Percentiles rank a stretch among this genome's conserved stretches.
Evolutionary conservation across 768 basidiomycete species (phyloP).

Genomic region (Calocybe indica): DNA sequence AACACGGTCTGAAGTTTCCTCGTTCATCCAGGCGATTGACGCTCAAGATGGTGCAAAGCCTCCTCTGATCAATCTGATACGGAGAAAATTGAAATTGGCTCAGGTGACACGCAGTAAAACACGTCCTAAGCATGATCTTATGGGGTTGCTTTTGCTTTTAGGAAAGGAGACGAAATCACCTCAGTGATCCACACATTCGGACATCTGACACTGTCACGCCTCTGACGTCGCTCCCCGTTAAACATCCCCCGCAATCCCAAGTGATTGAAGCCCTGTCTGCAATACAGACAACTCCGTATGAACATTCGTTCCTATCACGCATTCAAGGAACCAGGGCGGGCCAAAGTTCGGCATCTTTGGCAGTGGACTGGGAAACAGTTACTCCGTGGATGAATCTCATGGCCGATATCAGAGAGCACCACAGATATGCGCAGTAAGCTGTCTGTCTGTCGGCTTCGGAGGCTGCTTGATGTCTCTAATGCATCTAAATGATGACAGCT

Average conservation of each 20-base stretch:
- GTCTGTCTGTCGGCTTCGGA: constrained; percentile 48
- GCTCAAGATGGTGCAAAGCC: constrained; percentile 5
- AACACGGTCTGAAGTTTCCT: constrained; percentile 34
- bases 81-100: no score
- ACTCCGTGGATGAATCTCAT: constrained; percentile 75
- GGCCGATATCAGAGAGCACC: constrained; percentile 65
- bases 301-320: constrained; percentile 61
- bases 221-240: constrained; percentile 20
- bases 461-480: constrained; percentile 1
- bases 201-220: constrained; percentile 26
- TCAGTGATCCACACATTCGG: constrained; percentile 13
- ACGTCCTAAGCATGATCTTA: no score
- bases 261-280: constrained; percentile 46
- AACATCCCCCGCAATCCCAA: constrained; percentile 20
- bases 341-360: constrained; percentile 34
- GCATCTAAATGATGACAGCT: constrained; percentile 30
- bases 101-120: no score
- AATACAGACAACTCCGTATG: constrained; percentile 60
- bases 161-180: constrained; percentile 23
- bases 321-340: constrained; percentile 37
- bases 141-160: constrained; percentile 6
- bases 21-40: constrained; percentile 20
- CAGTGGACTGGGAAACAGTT: constrained; percentile 67
- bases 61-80: no score
- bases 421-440: constrained; percentile 13